Evolutionary conservation across 768 basidiomycete species (phyloP), one percentile per base, ranked within the genome.

Genomic region (Leccinum subgranulosum): DNA sequence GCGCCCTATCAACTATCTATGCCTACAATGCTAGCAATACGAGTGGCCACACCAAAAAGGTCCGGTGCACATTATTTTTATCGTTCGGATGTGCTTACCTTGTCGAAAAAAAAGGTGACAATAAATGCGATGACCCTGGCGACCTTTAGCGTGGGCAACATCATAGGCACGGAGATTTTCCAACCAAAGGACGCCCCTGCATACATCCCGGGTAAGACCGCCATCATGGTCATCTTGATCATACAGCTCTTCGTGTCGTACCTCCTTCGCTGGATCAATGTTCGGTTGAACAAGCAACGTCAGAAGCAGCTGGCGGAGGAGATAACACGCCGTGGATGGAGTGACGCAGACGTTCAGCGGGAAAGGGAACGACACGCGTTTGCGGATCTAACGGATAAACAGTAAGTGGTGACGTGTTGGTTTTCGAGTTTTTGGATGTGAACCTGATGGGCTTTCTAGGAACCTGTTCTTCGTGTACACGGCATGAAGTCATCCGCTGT

Each of bases 1-100:
- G 81, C 52, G 81, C 83, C 0, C 67, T 87, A 9, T 80, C 84
- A 0, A 77, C 80, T 0, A 75, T 86, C 9, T 86, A 86, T 56
- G 84, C 85, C 0, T 86, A 83, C 61, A 85, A 85, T 53, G 82
- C 84, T 6, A 81, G 80, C 53, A 86, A 87, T 66, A 86, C 81
- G 0, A 79, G 79, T 34, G 84, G 84, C 0, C 82, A 85, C 52
- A 87, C 84, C 7, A 87, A 88, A 75, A 88, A 87, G 74, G 75
- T 74, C 73, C 46, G 6, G 33, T 3, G 17, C 17, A 39, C 7
- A 8, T 74, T 46, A 4, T 36, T 17, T 36, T 43, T 41, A n/a
- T 14, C 17, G 1, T 19, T 11, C 17, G 25, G 45, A 36, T 27
- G 45, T 54, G 28, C 53, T n/a, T 4, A n/a, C 25, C 48, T 28